A percentile compares a stretch with the other conserved stretches of the same genome.
Evolutionary conservation across 495 filamentous ascomycete genomes (phyloP).

Genomic region (Penicillium taxi): DNA sequence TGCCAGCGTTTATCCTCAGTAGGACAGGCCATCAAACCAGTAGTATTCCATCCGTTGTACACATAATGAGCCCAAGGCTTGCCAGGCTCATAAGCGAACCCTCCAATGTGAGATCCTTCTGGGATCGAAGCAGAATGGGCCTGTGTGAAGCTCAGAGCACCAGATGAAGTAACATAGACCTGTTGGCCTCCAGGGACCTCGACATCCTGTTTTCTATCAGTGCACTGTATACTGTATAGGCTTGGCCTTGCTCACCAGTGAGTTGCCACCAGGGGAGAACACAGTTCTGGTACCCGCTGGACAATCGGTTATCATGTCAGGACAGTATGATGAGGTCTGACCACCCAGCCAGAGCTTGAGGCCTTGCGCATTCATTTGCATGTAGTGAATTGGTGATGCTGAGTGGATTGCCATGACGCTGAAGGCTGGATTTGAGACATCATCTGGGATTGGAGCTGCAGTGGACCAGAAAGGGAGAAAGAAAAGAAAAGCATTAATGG

Average conservation of each 20-base stretch:
- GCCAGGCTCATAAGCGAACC: constrained; percentile 32
- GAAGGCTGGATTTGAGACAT: constrained; percentile 17
- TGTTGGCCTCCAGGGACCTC: constrained; percentile 58
- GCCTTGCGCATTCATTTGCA: constrained; percentile 31
- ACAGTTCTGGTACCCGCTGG: constrained; percentile 39
- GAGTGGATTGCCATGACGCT: constrained; percentile 33
- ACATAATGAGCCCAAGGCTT: constrained; percentile 21
- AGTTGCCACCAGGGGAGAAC: constrained; percentile 28
- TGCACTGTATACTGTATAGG: neutral
- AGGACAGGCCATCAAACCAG: constrained; percentile 40
- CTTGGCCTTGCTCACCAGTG: constrained; percentile 18
- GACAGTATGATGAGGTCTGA: constrained; percentile 35
- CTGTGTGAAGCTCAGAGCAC: constrained; percentile 51
- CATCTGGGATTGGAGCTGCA: constrained; percentile 16
- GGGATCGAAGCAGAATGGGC: constrained; percentile 54
- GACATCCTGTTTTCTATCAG: constrained; percentile 29
- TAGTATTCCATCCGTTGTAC: constrained; percentile 25
- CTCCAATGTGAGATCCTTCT: constrained; percentile 38
- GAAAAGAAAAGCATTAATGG: constrained; percentile 20
- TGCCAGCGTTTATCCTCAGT: constrained; percentile 26
- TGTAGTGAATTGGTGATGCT: constrained; percentile 35
- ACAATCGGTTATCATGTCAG: constrained; percentile 18
- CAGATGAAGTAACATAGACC: constrained; percentile 50
- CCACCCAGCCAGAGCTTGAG: constrained; percentile 36
- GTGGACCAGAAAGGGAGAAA: constrained; percentile 24